Evolutionary conservation across 2,329 filamentous ascomycete species (phyloP).

Genomic region (Sclerotiophoma versabilis): DNA sequence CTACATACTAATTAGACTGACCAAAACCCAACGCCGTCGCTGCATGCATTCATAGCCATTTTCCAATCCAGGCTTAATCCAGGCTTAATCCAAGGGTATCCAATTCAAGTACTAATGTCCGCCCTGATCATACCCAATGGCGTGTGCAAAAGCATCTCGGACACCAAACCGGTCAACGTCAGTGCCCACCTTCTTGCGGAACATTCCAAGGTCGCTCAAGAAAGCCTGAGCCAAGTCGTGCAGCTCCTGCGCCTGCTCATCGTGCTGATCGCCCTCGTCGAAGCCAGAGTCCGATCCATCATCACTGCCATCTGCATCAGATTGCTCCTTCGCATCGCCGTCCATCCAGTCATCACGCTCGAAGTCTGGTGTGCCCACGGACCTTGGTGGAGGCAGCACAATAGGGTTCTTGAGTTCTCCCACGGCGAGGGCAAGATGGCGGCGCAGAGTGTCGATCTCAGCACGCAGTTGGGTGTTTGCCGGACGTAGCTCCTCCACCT

Average conservation of each 20-base stretch:
- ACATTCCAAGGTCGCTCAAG: conserved; percentile 78
- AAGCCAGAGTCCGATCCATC: conserved; percentile 58
- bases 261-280: conserved; percentile 64
- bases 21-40: conserved; percentile 37
- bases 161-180: conserved; percentile 72
- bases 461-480: conserved; percentile 64
- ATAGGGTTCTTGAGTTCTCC: conserved; percentile 92
- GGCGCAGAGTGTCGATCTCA: conserved; percentile 85
- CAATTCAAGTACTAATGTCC: conserved; percentile 5
- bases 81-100: background rate
- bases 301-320: conserved; percentile 47
- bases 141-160: conserved; percentile 30
- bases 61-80: too few species aligned
- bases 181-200: conserved; percentile 84
- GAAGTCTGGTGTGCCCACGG: conserved; percentile 40
- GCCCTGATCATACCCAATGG: conserved; percentile 9
- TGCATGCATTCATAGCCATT: conserved; percentile 39
- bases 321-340: conserved; percentile 32
- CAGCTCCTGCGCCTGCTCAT: conserved; percentile 66
- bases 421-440: conserved; percentile 87
- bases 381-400: conserved; percentile 57
- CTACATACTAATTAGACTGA: conserved; percentile 6
- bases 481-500: conserved; percentile 58
- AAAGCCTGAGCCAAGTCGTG: conserved; percentile 87
- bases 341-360: conserved; percentile 41